Percentiles rank a stretch among this genome's conserved stretches.
phyloP scores from a whole-genome alignment of 2,329 filamentous ascomycete genomes.

The Xylariaceae sp. region DNA sequence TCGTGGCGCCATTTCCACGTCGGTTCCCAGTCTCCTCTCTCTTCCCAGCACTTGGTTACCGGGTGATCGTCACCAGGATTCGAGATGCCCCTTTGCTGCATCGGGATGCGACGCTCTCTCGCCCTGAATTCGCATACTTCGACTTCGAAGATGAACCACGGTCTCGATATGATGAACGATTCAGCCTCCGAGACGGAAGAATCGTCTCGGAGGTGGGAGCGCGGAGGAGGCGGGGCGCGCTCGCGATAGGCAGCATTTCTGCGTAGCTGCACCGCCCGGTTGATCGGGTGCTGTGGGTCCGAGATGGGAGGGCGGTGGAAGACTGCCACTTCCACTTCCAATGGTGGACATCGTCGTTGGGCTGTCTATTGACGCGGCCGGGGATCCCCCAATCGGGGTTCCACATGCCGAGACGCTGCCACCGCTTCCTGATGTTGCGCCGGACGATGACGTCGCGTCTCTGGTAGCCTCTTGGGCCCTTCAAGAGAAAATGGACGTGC shows the following conservation, averaged over 20 bases:
- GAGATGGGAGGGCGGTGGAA: no score
- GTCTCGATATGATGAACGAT: slow-evolving; percentile 16
- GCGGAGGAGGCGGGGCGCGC: background rate
- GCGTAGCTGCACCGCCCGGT: slow-evolving; percentile 1
- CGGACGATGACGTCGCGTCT: slow-evolving; percentile 15
- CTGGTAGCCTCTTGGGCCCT: background rate
- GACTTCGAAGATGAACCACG: slow-evolving; percentile 17
- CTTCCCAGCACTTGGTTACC: slow-evolving; percentile 15
- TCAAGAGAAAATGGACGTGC: no score
- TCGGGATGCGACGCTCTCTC: slow-evolving; percentile 9
- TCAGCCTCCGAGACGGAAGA: slow-evolving; percentile 8
- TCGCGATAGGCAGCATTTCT: slow-evolving; percentile 3
- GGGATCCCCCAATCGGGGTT: slow-evolving; percentile 19
- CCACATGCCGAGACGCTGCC: slow-evolving; percentile 20
- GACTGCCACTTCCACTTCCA: slow-evolving; percentile 14
- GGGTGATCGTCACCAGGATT: slow-evolving; percentile 1
- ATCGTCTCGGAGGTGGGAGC: background rate
- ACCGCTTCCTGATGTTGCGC: slow-evolving; percentile 18
- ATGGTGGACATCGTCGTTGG: slow-evolving; percentile 7
- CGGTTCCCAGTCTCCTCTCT: slow-evolving; percentile 14
- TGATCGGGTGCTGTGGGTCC: no score
- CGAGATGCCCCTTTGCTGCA: slow-evolving; percentile 3
- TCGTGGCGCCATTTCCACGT: slow-evolving; percentile 20
- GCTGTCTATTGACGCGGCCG: slow-evolving; percentile 10
- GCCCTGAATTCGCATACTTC: slow-evolving; percentile 15